Evolutionary conservation across 116 monocot genomes (phyloP), one percentile per base, ranked within the genome.

Genomic region (Trichopus zeylanicus): DNA sequence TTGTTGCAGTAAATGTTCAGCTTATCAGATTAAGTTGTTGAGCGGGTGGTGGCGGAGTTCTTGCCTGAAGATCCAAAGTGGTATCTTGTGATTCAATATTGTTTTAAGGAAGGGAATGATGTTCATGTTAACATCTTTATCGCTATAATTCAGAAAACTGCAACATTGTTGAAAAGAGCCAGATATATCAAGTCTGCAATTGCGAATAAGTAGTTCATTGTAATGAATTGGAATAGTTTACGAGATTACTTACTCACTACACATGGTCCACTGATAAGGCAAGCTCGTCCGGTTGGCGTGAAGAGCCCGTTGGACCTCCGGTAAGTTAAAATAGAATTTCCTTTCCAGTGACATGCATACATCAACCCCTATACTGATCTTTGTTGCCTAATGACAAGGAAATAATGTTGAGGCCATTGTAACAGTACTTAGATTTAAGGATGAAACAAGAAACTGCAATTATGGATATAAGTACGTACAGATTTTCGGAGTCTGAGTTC

Each of bases 341-440:
- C 87, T 84, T 67, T 97, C 97, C 25, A 63, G 73, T 28, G 66
- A 71, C 87, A 97, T 97, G 73, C 97, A 97, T 6, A 97, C 97
- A 79, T 97, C 97, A 52, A 97, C 79, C 5, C 87, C 91, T 0
- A 87, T 52, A 69, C 91, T 91, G 26, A 64, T 84, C 58, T 84
- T 83, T 21, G 91, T 91, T 5, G 59, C 91, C 97, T 97, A 72
- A 28, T 21, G n/a, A n/a, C n/a, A n/a, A n/a, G n/a, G n/a, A n/a
- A n/a, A n/a, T n/a, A n/a, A n/a, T n/a, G n/a, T n/a, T n/a, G n/a
- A n/a, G n/a, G n/a, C n/a, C n/a, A n/a, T n/a, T n/a, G n/a, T n/a
- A n/a, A n/a, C n/a, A n/a, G n/a, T n/a, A n/a, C n/a, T n/a, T n/a
- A n/a, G n/a, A n/a, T n/a, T n/a, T n/a, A n/a, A n/a, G n/a, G 37